Conservation (phyloP, 1,284 basidiomycete species). For the Bondarzewia mesenterica region DNA sequence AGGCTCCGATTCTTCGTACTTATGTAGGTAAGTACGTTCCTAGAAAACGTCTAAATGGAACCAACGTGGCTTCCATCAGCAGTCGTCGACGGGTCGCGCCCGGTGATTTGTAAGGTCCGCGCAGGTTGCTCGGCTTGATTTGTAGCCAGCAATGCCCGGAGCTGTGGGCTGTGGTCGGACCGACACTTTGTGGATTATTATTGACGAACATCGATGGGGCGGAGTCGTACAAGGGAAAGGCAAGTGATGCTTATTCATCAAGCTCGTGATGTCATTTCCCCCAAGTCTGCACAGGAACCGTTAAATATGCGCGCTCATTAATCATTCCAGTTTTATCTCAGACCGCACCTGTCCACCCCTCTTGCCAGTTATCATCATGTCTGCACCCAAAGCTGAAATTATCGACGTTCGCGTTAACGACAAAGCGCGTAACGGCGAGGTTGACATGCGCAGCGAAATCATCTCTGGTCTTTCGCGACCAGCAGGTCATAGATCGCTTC, state of each 20-base stretch:
- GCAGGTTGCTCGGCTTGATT: neutral
- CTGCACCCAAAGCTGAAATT: constrained; percentile 22
- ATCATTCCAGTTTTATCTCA: neutral
- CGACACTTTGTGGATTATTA: neutral
- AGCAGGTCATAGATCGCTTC: constrained; percentile 55
- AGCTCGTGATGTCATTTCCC: neutral
- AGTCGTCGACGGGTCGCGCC: too few relatives aligned
- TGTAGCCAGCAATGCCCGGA: neutral
- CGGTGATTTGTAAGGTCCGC: neutral
- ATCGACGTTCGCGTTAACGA: constrained; percentile 37
- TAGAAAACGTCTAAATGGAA: too few relatives aligned
- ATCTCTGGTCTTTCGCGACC: constrained; percentile 47
- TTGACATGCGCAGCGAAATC: constrained; percentile 40
- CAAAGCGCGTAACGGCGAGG: constrained; percentile 21
- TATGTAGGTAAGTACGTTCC: too few relatives aligned
- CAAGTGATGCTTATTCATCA: too few relatives aligned
- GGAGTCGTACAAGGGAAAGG: neutral
- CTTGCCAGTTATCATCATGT: constrained; percentile 4
- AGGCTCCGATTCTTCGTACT: too few relatives aligned
- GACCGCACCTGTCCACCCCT: neutral
- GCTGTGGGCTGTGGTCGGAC: neutral
- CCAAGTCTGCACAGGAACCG: neutral
- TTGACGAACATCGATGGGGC: neutral
- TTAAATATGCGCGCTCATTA: neutral
- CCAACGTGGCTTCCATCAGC: too few relatives aligned